These are phyloP conservation scores for Obelidium mucronatum DNA, from an alignment of 192 early-diverging fungal species.

Conservation along the genomic window DNA sequence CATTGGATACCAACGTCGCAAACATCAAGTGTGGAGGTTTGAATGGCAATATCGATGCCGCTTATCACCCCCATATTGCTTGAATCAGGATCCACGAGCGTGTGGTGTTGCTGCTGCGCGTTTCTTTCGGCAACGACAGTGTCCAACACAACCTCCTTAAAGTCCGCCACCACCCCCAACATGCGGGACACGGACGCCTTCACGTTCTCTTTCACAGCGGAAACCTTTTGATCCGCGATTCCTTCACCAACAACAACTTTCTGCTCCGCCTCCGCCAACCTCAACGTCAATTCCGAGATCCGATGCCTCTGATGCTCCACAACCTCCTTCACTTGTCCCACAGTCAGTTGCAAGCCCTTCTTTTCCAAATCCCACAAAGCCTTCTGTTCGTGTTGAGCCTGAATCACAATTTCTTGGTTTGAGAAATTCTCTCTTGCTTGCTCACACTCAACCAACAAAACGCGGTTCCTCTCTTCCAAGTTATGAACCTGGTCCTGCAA, in stretches of 20 bases:
- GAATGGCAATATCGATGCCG: not conserved
- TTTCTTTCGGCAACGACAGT: not conserved
- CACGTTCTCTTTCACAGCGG: not conserved
- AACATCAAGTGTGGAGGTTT: not conserved
- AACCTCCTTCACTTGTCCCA: not conserved
- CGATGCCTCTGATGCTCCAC: constrained; percentile 3
- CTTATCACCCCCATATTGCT: not conserved
- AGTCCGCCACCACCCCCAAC: not conserved
- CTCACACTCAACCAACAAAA: too few species aligned
- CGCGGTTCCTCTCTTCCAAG: too few species aligned
- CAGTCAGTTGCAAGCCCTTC: not conserved
- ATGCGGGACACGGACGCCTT: too few species aligned
- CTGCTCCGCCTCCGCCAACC: not conserved
- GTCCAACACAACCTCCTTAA: not conserved
- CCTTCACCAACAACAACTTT: not conserved
- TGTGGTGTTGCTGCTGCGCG: not conserved
- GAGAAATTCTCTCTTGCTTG: too few species aligned
- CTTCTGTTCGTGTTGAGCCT: too few species aligned
- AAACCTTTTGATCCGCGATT: not conserved
- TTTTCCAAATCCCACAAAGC: too few species aligned
- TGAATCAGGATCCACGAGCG: not conserved
- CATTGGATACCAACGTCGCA: constrained; percentile 2
- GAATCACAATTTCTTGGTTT: too few species aligned
- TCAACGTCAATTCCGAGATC: not conserved
- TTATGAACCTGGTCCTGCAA: too few species aligned